These are phyloP conservation scores for Linaria vulgaris DNA, from an alignment of 257 asterid species.

Conservation along the genomic window DNA sequence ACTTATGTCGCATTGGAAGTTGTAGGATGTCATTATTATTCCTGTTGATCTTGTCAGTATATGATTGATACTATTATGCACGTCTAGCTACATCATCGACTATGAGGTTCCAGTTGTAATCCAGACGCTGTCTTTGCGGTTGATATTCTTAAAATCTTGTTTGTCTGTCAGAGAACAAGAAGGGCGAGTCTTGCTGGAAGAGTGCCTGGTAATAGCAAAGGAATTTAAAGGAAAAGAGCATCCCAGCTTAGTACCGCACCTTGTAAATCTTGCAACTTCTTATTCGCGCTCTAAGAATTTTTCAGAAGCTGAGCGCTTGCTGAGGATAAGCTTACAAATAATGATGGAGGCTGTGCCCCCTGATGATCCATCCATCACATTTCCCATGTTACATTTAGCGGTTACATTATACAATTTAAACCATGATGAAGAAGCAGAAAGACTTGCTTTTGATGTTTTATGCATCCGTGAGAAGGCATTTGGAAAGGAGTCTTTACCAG, in stretches of 20 bases:
- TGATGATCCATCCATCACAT: slow-evolving; percentile 79
- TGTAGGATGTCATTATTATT: background rate
- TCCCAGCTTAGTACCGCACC: slow-evolving; percentile 72
- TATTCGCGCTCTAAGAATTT: slow-evolving; percentile 73
- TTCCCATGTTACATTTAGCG: slow-evolving; percentile 85
- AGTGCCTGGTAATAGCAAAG: slow-evolving; percentile 64
- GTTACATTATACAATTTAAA: slow-evolving; percentile 64
- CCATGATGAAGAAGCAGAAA: slow-evolving; percentile 84
- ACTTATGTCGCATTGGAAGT: background rate
- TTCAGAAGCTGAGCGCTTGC: slow-evolving; percentile 84
- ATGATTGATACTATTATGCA: background rate
- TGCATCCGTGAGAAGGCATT: slow-evolving; percentile 71
- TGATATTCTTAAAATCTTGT: slow-evolving; percentile 12
- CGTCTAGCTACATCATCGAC: background rate
- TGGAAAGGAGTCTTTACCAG: slow-evolving; percentile 82
- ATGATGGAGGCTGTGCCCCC: slow-evolving; percentile 58
- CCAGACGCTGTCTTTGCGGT: slow-evolving; percentile 1
- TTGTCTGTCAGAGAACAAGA: slow-evolving; percentile 59
- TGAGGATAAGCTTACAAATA: slow-evolving; percentile 68
- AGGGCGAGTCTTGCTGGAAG: slow-evolving; percentile 71
- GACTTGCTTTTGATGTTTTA: slow-evolving; percentile 62
- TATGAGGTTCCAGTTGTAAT: background rate
- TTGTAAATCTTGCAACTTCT: slow-evolving; percentile 88
- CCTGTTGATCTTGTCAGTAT: background rate
- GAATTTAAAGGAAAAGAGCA: slow-evolving; percentile 69